Conservation (phyloP, 2,329 filamentous ascomycete genomes). For the Neoascochyta sp. region DNA sequence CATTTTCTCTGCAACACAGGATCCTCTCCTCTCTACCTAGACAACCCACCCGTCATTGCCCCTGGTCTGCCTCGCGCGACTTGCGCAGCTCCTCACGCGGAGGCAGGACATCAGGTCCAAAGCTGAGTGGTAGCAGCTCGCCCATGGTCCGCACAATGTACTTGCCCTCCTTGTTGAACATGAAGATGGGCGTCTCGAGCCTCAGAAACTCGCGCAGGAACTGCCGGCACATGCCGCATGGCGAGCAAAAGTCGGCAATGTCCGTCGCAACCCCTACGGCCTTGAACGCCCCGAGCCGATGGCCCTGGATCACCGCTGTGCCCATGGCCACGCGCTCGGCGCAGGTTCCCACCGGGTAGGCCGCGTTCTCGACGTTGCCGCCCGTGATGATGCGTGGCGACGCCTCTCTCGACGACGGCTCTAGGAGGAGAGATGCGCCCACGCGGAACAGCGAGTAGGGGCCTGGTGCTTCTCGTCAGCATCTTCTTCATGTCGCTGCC, state of each 20-base stretch:
- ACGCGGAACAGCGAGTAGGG: slow-evolving; percentile 92
- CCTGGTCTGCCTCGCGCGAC: slow-evolving; percentile 23
- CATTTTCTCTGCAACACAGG: too few species aligned
- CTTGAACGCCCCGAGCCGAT: slow-evolving; percentile 47
- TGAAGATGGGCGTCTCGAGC: slow-evolving; percentile 68
- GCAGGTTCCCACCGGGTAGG: slow-evolving; percentile 92
- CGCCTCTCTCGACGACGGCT: slow-evolving; percentile 15
- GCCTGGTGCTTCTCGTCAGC: slow-evolving; percentile 42
- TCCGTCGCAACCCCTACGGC: slow-evolving; percentile 86
- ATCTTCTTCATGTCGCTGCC: not conserved
- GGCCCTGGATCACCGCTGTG: slow-evolving; percentile 63
- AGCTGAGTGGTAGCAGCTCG: slow-evolving; percentile 54
- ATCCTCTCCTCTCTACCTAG: too few species aligned
- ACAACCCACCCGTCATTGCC: too few species aligned
- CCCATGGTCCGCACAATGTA: slow-evolving; percentile 67
- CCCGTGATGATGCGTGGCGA: slow-evolving; percentile 58
- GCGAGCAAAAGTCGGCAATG: slow-evolving; percentile 52
- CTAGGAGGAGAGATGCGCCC: slow-evolving; percentile 69
- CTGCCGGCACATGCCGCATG: slow-evolving; percentile 95
- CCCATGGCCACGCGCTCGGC: slow-evolving; percentile 85
- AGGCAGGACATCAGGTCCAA: slow-evolving; percentile 50
- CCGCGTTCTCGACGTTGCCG: slow-evolving; percentile 78
- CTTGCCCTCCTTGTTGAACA: slow-evolving; percentile 82
- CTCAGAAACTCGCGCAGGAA: slow-evolving; percentile 56
- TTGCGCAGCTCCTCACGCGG: slow-evolving; percentile 32